Evolutionary conservation across 1,284 basidiomycete species (phyloP).

Genomic region (Cryptococcus hybrid): DNA sequence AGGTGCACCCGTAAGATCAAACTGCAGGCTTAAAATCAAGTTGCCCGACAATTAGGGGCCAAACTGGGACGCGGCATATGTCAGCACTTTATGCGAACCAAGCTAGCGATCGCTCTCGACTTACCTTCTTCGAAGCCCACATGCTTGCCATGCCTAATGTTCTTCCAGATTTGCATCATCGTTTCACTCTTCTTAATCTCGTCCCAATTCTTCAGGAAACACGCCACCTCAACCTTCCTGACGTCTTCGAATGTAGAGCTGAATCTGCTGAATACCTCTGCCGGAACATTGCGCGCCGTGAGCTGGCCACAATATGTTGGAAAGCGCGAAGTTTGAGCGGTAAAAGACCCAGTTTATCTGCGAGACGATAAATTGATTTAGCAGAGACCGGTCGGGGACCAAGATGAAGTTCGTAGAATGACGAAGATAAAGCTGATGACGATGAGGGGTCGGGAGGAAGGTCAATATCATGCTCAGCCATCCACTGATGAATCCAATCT

Average conservation of each 20-base stretch:
- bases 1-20: background rate
- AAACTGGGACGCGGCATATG: slow-evolving; percentile 13
- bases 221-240: slow-evolving; percentile 70
- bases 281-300: slow-evolving; percentile 74
- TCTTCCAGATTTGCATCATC: slow-evolving; percentile 79
- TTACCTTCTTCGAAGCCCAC: slow-evolving; percentile 64
- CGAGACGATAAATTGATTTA: slow-evolving; percentile 83
- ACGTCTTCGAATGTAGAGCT: slow-evolving; percentile 77
- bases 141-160: slow-evolving; percentile 73
- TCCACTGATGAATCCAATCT: slow-evolving; percentile 45
- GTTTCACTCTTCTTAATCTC: slow-evolving; percentile 74
- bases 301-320: slow-evolving; percentile 74
- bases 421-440: background rate
- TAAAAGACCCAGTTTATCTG: slow-evolving; percentile 60
- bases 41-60: slow-evolving; percentile 34
- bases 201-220: slow-evolving; percentile 75
- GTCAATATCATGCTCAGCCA: slow-evolving; percentile 27
- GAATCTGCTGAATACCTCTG: slow-evolving; percentile 83
- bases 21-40: slow-evolving; percentile 25
- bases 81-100: slow-evolving; percentile 1
- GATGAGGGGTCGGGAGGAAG: background rate
- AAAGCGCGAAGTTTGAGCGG: slow-evolving; percentile 44
- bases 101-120: slow-evolving; percentile 6
- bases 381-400: slow-evolving; percentile 77
- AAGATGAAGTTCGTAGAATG: slow-evolving; percentile 16